Base-by-base conservation (phyloP, 805 yeast genomes). In the Lipomyces mesembrius region DNA sequence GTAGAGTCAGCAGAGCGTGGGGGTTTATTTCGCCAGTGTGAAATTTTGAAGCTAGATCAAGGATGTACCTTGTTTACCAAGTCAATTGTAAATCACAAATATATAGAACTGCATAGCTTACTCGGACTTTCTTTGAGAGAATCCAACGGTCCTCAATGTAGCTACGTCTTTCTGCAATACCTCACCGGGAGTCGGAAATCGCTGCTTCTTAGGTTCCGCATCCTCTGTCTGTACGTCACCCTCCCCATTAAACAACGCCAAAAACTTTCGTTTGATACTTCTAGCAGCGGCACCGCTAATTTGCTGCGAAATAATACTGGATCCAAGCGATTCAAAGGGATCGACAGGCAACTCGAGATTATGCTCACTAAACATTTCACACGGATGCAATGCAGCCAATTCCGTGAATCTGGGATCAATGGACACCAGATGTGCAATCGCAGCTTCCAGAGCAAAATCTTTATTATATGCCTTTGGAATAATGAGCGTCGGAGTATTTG, bases 241-340 rank as follows among this genome's bases (percentile, higher is more conserved):
- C 49, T 34, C 35, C 3, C 72, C 78, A 17, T 73, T 78, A 68
- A 79, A 83, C 17, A 77, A 66, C 22, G 75, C 73, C 22, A 74
- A 74, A 63, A 90, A 83, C 70, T 84, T 83, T 11, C 68, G 66
- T 64, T 83, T 82, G 37, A 92, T 90, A 0, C 92, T 83, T 9
- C 74, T 76, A 0, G 97, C 97, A 0, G 97, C 96, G 0, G 85
- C 83, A 0, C 97, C 97, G 70, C 90, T 87, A 11, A 90, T 85
- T 75, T 90, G 95, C 75, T 90, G 95, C 0, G 89, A 83, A 2
- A 90, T 84, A 2, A 90, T 84, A 3, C 85, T 82, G 55, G 81
- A 77, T 1, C 80, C 80, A 8, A 86, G 74, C 22, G 79, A 78
- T 27, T 77, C 77, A 67, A 82, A 84, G 61, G 83, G 82, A 59